phyloP scores from a whole-genome alignment of 768 basidiomycete species.

The Termitomyces sp. region DNA sequence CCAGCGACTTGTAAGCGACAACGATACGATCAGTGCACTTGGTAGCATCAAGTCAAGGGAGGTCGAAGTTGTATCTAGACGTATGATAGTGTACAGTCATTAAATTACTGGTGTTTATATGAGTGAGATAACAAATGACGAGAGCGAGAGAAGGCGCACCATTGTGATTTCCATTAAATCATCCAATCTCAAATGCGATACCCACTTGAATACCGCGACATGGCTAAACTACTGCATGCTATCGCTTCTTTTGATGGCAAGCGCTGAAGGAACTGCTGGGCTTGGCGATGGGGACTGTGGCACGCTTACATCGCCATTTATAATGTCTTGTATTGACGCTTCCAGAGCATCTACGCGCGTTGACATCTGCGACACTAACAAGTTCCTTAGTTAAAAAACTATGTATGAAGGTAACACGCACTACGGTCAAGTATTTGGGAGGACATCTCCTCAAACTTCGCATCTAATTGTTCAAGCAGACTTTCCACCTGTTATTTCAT shows the following conservation, averaged over 20 bases:
- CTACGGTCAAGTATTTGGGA: conserved; percentile 81
- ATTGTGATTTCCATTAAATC: neutral
- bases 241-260: conserved; percentile 37
- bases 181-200: neutral
- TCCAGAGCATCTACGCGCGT: conserved; percentile 86
- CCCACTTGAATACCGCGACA: neutral
- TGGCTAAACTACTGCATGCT: conserved; percentile 20
- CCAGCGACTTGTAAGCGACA: no score
- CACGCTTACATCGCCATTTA: conserved; percentile 65
- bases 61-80: neutral
- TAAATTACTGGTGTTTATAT: neutral
- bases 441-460: conserved; percentile 92
- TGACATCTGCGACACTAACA: conserved; percentile 88
- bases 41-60: neutral
- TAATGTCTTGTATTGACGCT: conserved; percentile 87
- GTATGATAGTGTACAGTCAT: neutral
- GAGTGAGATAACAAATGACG: neutral
- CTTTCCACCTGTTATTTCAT: conserved; percentile 66
- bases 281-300: conserved; percentile 58
- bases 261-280: conserved; percentile 29
- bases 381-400: conserved; percentile 1
- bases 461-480: conserved; percentile 81
- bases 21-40: no score
- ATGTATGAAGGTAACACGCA: conserved; percentile 32
- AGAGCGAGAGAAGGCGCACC: neutral